These are phyloP conservation scores for Cymbopogon citratus DNA, from an alignment of 176 grass and related monocot species.

Conservation along the genomic window DNA sequence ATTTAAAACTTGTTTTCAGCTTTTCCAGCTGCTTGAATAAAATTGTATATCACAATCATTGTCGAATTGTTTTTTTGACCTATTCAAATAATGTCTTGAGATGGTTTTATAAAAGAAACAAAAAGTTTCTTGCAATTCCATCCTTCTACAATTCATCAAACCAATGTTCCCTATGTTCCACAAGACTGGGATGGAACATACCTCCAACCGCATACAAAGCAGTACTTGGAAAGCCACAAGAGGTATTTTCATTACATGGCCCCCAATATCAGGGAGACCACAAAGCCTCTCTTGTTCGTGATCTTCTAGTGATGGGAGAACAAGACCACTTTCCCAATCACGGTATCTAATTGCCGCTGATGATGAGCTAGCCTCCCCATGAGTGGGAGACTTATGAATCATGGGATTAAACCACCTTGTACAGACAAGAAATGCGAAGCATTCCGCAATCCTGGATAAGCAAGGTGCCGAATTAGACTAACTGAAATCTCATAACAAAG, in stretches of 20 bases:
- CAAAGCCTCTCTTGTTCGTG: conserved; percentile 70
- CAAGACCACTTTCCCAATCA: conserved; percentile 81
- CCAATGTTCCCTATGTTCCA: neutral
- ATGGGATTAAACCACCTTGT: conserved; percentile 97
- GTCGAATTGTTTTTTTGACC: neutral
- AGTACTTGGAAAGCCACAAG: conserved; percentile 83
- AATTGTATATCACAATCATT: neutral
- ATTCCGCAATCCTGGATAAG: conserved; percentile 80
- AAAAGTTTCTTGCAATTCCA: neutral
- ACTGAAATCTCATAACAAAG: conserved; percentile 10
- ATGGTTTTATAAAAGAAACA: neutral
- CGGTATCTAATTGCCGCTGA: conserved; percentile 67
- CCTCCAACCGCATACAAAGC: conserved; percentile 94
- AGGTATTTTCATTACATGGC: conserved; percentile 95
- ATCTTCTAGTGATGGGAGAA: conserved; percentile 76
- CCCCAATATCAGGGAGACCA: conserved; percentile 82
- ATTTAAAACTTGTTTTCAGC: neutral
- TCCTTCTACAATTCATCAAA: neutral
- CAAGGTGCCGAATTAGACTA: conserved; percentile 30
- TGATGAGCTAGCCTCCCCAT: conserved; percentile 77
- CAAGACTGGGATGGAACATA: conserved; percentile 31
- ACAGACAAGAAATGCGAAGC: conserved; percentile 93
- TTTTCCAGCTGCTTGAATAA: neutral
- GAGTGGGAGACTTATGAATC: conserved; percentile 63
- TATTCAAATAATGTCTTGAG: neutral